phyloP scores from a whole-genome alignment of 257 asterid genomes.

The Lycium ferocissimum region DNA sequence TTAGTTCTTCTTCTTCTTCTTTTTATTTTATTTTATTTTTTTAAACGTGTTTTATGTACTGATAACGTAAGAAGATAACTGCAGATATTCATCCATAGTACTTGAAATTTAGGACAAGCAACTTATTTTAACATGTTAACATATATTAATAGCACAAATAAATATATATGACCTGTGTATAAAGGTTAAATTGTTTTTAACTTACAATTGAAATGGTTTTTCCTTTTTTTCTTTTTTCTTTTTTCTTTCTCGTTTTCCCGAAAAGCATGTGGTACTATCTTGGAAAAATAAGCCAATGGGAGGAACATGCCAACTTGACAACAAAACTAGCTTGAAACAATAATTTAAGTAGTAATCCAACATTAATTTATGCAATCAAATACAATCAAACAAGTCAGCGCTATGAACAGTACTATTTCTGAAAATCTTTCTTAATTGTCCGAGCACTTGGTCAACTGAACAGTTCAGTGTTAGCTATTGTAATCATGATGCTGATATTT shows the following conservation, averaged over 20 bases:
- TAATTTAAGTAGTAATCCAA: background rate
- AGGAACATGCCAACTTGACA: slow-evolving; percentile 26
- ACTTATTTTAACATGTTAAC: too few species aligned
- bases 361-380: background rate
- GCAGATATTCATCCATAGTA: too few species aligned
- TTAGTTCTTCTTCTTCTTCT: background rate
- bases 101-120: too few species aligned
- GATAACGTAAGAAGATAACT: background rate
- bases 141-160: background rate
- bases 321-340: background rate
- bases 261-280: background rate
- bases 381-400: slow-evolving; percentile 13
- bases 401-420: background rate
- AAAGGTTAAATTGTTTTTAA: too few species aligned
- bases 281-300: slow-evolving; percentile 23
- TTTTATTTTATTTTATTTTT: too few species aligned
- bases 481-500: background rate
- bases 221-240: too few species aligned
- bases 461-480: slow-evolving; percentile 22
- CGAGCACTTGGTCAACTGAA: background rate
- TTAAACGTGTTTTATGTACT: background rate
- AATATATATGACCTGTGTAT: too few species aligned
- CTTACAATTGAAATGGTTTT: too few species aligned
- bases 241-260: background rate
- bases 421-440: background rate